Base-by-base conservation (phyloP, 257 asterid genomes). In the Lantana camara region DNA sequence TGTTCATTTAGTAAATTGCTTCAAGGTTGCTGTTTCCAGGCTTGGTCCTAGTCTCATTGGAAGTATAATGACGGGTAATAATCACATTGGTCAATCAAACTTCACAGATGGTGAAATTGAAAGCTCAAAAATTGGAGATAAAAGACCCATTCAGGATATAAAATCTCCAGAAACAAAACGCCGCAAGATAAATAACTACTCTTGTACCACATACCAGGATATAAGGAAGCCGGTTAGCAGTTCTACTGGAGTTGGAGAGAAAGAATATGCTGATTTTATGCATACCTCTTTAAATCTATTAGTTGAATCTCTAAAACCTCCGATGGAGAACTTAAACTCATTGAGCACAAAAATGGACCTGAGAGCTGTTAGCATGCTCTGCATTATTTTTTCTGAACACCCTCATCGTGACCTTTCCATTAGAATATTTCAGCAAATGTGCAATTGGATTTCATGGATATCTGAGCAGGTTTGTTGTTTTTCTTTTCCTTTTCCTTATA, bases 391-490 rank as follows among this genome's bases (percentile, higher is more conserved):
- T 65, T 85, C 89, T 37, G 82, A 85, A 64, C 72, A 74, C 73
- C 95, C 90, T 53, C 81, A 76, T 57, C 65, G 76, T 17, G 78
- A 74, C 70, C 82, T 87, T 71, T 79, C 91, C 11, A 53, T 64
- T 67, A 17, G 64, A 62, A 76, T 85, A 75, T 82, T 81, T 66
- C 85, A 55, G 81, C 79, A 70, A 75, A 84, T 87, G 82, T 27
- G 68, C 64, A 73, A 75, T 70, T 93, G 99, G 99, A 78, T 87
- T 51, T 80, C 74, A 63, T 93, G 99, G 99, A 71, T 93, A 71
- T 63, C 49, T 70, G 89, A 81, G 76, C 95, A 90, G 97, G 99
- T 90, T 73, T 65, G 77, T 23, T 56, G 13, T 66, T 66, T 48
- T 32, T 52, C 1, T 16, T 75, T 60, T 52, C 42, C 11, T 49